phyloP scores from a whole-genome alignment of 148 eudicot species.

The Camellia japonica region DNA sequence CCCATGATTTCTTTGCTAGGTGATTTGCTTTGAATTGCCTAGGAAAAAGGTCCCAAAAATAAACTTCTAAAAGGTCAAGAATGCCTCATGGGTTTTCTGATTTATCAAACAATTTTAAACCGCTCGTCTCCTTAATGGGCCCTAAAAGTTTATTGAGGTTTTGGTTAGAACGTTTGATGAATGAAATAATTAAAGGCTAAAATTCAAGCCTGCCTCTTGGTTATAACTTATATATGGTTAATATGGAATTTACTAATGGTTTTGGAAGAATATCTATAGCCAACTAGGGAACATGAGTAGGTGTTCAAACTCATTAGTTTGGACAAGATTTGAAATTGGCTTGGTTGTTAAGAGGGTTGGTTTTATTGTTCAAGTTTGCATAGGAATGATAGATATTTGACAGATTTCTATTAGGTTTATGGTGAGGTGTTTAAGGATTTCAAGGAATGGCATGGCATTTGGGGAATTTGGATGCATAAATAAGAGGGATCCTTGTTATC shows the following conservation, averaged over 20 bases:
- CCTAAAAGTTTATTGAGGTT: neutral
- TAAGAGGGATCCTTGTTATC: neutral
- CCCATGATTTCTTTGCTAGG: too few species aligned
- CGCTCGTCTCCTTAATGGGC: neutral
- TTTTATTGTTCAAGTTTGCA: too few species aligned
- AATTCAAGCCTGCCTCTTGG: neutral
- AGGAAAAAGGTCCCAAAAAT: too few species aligned
- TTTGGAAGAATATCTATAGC: too few species aligned
- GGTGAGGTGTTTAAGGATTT: neutral
- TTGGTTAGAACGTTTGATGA: neutral
- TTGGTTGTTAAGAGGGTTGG: too few species aligned
- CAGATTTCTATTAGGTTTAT: neutral
- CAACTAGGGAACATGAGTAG: too few species aligned
- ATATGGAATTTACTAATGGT: neutral
- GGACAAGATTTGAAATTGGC: too few species aligned
- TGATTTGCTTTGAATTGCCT: too few species aligned
- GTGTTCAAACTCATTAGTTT: too few species aligned
- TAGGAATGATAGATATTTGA: too few species aligned
- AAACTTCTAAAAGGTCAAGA: neutral
- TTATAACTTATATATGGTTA: neutral
- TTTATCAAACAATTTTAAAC: neutral
- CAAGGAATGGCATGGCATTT: too few species aligned
- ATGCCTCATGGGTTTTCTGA: neutral
- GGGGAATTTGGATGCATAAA: neutral
- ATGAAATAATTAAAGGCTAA: neutral